Evolutionary conservation across 306 rosid genomes (phyloP).

Genomic region (Quercus agrifolia): DNA sequence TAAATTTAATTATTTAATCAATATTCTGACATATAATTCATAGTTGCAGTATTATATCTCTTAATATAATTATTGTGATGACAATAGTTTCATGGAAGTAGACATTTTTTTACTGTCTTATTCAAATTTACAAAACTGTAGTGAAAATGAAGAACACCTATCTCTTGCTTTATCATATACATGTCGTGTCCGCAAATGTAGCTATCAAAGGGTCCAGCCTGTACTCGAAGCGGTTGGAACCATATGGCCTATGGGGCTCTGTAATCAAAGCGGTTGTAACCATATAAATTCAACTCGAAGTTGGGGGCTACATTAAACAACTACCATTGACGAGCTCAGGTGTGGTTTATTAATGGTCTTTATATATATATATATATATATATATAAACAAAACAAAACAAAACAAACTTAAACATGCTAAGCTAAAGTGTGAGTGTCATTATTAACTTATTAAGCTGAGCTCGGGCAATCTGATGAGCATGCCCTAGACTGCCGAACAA

Average conservation of each 20-base stretch:
- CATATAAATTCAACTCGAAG: neutral
- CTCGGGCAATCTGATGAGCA: no score
- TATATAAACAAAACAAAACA: no score
- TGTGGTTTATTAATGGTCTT: neutral
- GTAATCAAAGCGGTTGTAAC: conserved; percentile 4
- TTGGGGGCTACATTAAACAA: neutral
- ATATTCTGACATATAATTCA: no score
- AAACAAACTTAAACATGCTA: neutral
- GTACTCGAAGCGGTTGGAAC: no score
- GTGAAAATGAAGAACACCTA: conserved; percentile 11
- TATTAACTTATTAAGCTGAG: neutral
- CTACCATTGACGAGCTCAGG: neutral
- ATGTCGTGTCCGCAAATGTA: conserved; percentile 31
- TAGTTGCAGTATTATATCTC: no score
- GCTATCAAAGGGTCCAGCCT: conserved; percentile 34
- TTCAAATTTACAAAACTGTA: neutral
- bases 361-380: neutral
- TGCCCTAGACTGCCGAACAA: no score
- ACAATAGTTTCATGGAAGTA: neutral
- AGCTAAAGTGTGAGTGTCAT: neutral
- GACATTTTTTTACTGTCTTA: neutral
- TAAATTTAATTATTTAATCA: no score
- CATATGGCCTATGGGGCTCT: neutral
- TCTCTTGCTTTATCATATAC: conserved; percentile 30
- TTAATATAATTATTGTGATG: no score